A percentile compares a stretch with the other conserved stretches of the same genome.
phyloP scores from a whole-genome alignment of 495 filamentous ascomycete genomes.

The Cenococcum geophilum region DNA sequence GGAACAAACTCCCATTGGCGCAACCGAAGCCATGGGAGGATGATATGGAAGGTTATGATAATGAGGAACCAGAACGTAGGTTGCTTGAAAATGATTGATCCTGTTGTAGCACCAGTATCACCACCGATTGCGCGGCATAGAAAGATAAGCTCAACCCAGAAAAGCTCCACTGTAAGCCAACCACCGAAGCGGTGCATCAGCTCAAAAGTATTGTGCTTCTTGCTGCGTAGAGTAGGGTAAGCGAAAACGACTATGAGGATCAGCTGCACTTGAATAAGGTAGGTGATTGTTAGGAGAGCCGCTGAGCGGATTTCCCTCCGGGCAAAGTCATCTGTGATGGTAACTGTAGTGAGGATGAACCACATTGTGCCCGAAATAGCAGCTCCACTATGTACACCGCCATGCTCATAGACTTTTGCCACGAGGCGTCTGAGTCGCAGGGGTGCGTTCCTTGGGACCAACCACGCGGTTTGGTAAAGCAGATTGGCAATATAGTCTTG shows the following conservation, averaged over 20 bases:
- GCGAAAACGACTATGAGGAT: slow-evolving; percentile 44
- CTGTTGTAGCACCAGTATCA: neutral
- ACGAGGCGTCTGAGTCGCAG: slow-evolving; percentile 22
- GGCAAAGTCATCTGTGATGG: slow-evolving; percentile 6
- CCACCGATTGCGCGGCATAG: neutral
- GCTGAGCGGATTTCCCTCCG: neutral
- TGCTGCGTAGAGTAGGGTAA: slow-evolving; percentile 43
- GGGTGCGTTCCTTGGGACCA: slow-evolving; percentile 20
- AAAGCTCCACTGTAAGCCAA: slow-evolving; percentile 47
- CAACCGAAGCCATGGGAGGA: slow-evolving; percentile 26
- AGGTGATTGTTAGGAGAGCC: slow-evolving; percentile 12
- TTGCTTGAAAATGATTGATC: neutral
- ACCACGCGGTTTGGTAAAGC: slow-evolving; percentile 20
- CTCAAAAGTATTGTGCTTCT: slow-evolving; percentile 52
- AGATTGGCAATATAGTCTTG: slow-evolving; percentile 27
- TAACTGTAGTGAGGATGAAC: slow-evolving; percentile 16
- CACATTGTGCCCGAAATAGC: slow-evolving; percentile 29
- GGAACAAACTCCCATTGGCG: slow-evolving; percentile 18
- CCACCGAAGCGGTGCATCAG: slow-evolving; percentile 52
- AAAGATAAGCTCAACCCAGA: slow-evolving; percentile 26
- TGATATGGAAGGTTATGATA: slow-evolving; percentile 17
- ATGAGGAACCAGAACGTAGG: slow-evolving; percentile 28
- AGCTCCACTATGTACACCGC: slow-evolving; percentile 27
- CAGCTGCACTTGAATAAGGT: slow-evolving; percentile 30
- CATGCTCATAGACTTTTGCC: slow-evolving; percentile 23